Evolutionary conservation across 345 rosid species (phyloP).

Genomic region (Orychophragmus violaceus): DNA sequence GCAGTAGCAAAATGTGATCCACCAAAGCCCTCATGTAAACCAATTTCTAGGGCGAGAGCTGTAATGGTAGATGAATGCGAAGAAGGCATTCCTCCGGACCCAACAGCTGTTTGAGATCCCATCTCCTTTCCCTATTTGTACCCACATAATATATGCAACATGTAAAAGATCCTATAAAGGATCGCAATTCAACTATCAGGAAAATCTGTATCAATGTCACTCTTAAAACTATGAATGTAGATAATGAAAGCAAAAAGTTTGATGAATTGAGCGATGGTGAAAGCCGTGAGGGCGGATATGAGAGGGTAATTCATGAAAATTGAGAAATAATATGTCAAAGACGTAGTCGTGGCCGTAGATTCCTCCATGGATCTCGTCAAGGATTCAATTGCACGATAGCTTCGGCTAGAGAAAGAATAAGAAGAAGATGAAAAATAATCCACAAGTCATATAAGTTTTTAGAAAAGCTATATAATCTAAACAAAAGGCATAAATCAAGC

Average conservation of each 20-base stretch:
- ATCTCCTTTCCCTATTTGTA: conserved; percentile 57
- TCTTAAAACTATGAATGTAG: neutral
- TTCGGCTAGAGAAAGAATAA: neutral
- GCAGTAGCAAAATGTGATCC: conserved; percentile 58
- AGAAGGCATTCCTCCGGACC: conserved; percentile 98
- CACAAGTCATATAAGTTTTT: neutral
- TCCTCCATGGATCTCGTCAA: conserved; percentile 29
- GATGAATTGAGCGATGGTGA: conserved; percentile 56
- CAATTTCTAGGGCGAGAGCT: conserved; percentile 62
- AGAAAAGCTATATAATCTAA: too few species aligned
- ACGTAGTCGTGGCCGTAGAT: conserved; percentile 21
- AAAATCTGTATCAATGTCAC: neutral
- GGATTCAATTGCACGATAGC: neutral
- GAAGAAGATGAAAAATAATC: neutral
- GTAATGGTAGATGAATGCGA: conserved; percentile 81
- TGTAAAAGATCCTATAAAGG: neutral
- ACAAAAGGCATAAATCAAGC: too few species aligned
- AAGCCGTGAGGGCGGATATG: conserved; percentile 48
- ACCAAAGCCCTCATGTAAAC: conserved; percentile 66
- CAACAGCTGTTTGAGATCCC: conserved; percentile 73
- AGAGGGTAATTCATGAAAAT: conserved; percentile 59
- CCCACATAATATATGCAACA: conserved; percentile 31
- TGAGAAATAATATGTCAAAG: conserved; percentile 33
- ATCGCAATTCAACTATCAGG: neutral
- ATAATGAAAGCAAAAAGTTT: conserved; percentile 37